Base-by-base conservation (phyloP, 2,329 filamentous ascomycete species). In the Pyricularia sp. region DNA sequence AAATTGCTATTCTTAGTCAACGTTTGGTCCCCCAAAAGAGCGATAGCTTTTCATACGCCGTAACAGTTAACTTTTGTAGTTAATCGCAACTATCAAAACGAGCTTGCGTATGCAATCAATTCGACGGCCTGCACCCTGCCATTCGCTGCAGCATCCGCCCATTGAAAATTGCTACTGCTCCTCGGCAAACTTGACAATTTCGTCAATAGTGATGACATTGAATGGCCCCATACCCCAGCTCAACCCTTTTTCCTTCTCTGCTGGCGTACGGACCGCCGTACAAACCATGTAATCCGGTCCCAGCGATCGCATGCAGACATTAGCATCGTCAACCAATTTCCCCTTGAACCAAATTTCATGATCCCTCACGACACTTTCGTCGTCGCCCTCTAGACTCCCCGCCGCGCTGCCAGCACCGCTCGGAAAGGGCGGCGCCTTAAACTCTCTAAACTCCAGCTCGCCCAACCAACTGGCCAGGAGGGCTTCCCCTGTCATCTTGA, bases 401-500 rank as follows among this genome's bases (percentile, higher is more conserved):
- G 64, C 65, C 7, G 22, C 67, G 60, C 70, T 72, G 19, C 35
- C 70, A 16, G 59, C 60, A 24, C 22, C 53, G 4, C 9, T 57
- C 28, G 71, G 72, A 9, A 74, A 73, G 64, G 65, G 67, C 3
- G 87, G 86, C 62, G 86, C 82, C 63, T 79, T 77, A 64, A 90
- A 88, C 62, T 80, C 77, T 66, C 80, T 78, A 71, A 93, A 90
- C 70, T 92, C 87, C 9, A 93, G 77, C 62, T 88, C 83, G 63
- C 78, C 78, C 62, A 93, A 78, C 90, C 90, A 93, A 4, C 79
- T 78, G 0, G 90, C 90, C 9, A 92, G 78, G 66, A 93, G 78
- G 0, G 88, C 90, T 70, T 93, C 88, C 30, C 90, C 90, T 33
- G 88, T 89, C 77, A 93, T 86, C 82, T 93, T 93, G 74, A 93